Percentiles rank a stretch among this genome's conserved stretches.
phyloP scores from a whole-genome alignment of 2,329 filamentous ascomycete species.

The Aureobasidium sp. region DNA sequence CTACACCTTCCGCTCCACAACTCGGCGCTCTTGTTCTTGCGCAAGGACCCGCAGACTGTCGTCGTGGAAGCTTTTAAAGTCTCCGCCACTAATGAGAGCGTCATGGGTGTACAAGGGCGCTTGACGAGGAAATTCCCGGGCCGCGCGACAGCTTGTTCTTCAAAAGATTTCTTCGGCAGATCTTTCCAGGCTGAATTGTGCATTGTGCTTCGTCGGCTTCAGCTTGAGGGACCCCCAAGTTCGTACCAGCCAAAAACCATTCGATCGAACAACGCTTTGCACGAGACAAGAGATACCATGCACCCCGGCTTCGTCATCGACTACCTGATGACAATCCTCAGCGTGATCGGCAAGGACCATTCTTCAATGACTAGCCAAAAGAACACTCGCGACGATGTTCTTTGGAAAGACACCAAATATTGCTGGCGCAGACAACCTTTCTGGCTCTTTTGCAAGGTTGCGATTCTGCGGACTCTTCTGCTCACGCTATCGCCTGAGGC shows the following conservation, averaged over 20 bases:
- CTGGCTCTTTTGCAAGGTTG: slow-evolving; percentile 56
- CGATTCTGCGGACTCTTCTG: slow-evolving; percentile 45
- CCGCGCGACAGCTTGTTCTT: slow-evolving; percentile 40
- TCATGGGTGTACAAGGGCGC: slow-evolving; percentile 44
- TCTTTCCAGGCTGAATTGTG: slow-evolving; percentile 10
- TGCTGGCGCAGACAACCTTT: slow-evolving; percentile 57
- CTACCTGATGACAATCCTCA: slow-evolving; percentile 53
- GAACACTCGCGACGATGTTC: slow-evolving; percentile 51
- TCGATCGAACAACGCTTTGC: too few species aligned
- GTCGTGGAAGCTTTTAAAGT: slow-evolving; percentile 56
- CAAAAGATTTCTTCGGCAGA: slow-evolving; percentile 29
- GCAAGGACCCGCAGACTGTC: slow-evolving; percentile 21
- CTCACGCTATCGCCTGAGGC: slow-evolving; percentile 11
- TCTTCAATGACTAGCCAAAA: slow-evolving; percentile 42
- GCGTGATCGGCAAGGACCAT: slow-evolving; percentile 41
- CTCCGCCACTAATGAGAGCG: slow-evolving; percentile 44
- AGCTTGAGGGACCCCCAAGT: too few species aligned
- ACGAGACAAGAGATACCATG: slow-evolving; percentile 51
- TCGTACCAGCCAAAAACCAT: too few species aligned
- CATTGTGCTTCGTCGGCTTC: too few species aligned
- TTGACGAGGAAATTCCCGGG: slow-evolving; percentile 55
- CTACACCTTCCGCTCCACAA: slow-evolving; percentile 10
- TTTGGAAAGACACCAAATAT: slow-evolving; percentile 24
- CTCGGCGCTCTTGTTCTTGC: background rate
- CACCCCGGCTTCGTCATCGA: slow-evolving; percentile 51